Evolutionary conservation across 768 basidiomycete species (phyloP), one percentile per base, ranked within the genome.

Genomic region (Auriscalpium orientale): DNA sequence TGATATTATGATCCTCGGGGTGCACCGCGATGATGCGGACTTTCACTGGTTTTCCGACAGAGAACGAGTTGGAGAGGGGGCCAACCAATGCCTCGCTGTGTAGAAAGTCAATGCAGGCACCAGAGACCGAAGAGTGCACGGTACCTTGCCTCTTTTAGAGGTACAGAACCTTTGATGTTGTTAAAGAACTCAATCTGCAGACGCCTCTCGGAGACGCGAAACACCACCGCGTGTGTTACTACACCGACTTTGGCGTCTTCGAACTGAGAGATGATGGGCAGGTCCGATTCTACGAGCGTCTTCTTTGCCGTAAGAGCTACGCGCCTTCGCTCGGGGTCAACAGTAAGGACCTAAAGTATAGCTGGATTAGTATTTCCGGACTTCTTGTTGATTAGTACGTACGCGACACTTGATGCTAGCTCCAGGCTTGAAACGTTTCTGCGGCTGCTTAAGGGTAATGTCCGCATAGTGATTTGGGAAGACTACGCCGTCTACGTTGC

Each of bases 401-500:
- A 93, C 94, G 56, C 91, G 76, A 63, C 91, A 94, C 73, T 89
- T 95, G 69, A 98, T 87, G 51, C 67, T 80, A 4, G 79, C 77
- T 22, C 94, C 95, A 20, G 79, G 73, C 66, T 91, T 94, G 75
- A 97, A 99, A 58, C 87, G 80, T 71, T 85, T 91, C 45, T 91
- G 84, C 10, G 95, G 95, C 67, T 98, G 89, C 67, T 94, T 97
- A 63, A 98, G 78, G n/a, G 74, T 68, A 64, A 98, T 94, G 68
- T 99, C 97, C 11, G 97, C 93, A 67, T 90, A 97, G 67, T 98
- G 97, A 58, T 84, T 81, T 0, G 95, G 94, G 89, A 91, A 97
- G 20, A 98, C 78, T 28, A 97, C 87, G 33, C 91, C 97, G 65
- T 97, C 92, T 35, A 98, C 84, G 57, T 81, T 90, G 6, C 91